Conservation (phyloP, 2,329 filamentous ascomycete species). For the Didymella sp. region DNA sequence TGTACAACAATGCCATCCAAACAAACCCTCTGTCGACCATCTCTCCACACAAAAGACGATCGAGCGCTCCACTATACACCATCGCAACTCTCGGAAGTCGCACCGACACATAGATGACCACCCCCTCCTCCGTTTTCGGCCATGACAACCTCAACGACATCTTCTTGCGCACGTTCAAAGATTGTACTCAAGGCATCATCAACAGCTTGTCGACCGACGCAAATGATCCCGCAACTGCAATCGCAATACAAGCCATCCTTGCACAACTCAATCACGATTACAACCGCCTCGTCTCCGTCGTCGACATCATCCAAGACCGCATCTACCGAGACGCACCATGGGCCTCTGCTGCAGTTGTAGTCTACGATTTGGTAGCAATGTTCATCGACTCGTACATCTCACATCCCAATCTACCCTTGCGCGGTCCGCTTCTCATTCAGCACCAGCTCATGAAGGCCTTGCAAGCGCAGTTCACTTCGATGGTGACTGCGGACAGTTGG, state of each 20-base stretch:
- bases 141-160: background rate
- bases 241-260: background rate
- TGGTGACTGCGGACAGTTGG: background rate
- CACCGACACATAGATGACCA: background rate
- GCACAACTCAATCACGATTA: background rate
- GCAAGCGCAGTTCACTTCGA: conserved; percentile 1
- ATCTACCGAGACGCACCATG: background rate
- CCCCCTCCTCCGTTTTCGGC: background rate
- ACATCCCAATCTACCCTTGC: background rate
- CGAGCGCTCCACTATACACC: too few species aligned
- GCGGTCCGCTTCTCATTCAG: background rate
- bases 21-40: background rate
- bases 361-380: background rate
- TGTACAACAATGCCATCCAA: background rate
- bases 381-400: background rate
- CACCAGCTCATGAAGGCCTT: conserved; percentile 1
- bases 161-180: conserved; percentile 2
- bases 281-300: background rate
- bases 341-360: background rate
- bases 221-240: background rate
- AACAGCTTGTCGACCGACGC: background rate
- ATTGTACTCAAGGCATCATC: background rate
- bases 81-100: background rate
- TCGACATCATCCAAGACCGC: conserved; percentile 6
- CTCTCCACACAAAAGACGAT: background rate